A percentile compares a stretch with the other conserved stretches of the same genome.
These are phyloP conservation scores for Avena insularis DNA, from an alignment of 176 grass and related monocot genomes.

Conservation along the genomic window DNA sequence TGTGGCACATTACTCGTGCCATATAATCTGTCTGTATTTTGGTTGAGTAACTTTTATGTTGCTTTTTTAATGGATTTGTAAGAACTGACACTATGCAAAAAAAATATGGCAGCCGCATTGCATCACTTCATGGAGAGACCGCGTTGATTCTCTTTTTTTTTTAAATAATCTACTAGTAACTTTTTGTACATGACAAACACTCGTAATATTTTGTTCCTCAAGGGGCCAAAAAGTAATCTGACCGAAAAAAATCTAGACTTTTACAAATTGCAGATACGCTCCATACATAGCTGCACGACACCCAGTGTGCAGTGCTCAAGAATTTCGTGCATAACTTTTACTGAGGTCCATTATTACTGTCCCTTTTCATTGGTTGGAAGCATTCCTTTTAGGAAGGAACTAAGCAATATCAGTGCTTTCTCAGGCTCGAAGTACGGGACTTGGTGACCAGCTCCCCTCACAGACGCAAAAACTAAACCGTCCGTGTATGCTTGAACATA, in stretches of 20 bases:
- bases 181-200: background rate
- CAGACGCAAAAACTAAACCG: conserved; percentile 40
- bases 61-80: too few relatives aligned
- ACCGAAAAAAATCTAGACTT: background rate
- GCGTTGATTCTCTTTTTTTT: too few relatives aligned
- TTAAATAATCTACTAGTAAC: too few relatives aligned
- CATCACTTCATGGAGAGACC: too few relatives aligned
- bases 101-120: too few relatives aligned
- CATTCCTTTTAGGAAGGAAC: conserved; percentile 47
- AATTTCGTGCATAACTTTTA: background rate
- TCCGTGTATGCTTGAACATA: conserved; percentile 47
- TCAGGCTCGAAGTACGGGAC: conserved; percentile 56
- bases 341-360: background rate
- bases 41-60: too few relatives aligned
- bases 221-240: background rate
- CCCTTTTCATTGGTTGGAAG: conserved; percentile 29
- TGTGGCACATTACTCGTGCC: too few relatives aligned
- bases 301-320: background rate
- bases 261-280: background rate
- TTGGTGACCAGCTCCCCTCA: conserved; percentile 60
- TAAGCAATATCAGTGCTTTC: conserved; percentile 49
- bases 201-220: background rate
- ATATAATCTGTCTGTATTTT: too few relatives aligned
- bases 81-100: too few relatives aligned
- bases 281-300: background rate